A percentile compares a stretch with the other conserved stretches of the same genome.
These are phyloP conservation scores for Aspergillus nomiae DNA, from an alignment of 2,329 filamentous ascomycete genomes.

Conservation along the genomic window DNA sequence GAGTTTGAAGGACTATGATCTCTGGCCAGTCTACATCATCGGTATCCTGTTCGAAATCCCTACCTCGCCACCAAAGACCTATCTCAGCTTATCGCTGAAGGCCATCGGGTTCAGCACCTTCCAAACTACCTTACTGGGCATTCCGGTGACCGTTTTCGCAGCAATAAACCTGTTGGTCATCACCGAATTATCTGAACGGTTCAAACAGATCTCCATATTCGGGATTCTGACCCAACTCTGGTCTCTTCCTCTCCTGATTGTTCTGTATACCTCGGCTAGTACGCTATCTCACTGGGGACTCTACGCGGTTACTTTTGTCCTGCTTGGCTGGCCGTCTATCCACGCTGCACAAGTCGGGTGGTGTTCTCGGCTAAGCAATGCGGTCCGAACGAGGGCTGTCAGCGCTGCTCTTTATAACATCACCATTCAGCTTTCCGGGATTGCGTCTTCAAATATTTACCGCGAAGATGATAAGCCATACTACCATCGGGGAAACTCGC, in stretches of 20 bases:
- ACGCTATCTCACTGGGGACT: constrained; percentile 45
- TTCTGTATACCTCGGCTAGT: constrained; percentile 41
- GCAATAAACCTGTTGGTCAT: constrained; percentile 31
- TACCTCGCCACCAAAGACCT: constrained; percentile 45
- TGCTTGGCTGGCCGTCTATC: constrained; percentile 23
- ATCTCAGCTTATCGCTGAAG: constrained; percentile 41
- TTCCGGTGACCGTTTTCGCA: constrained; percentile 47
- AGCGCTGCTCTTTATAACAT: constrained; percentile 56
- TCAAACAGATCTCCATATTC: constrained; percentile 50
- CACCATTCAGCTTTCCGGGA: constrained; percentile 41
- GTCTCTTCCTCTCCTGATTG: constrained; percentile 54
- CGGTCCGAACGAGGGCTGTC: constrained; percentile 52
- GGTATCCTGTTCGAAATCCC: constrained; percentile 44
- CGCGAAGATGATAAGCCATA: constrained; percentile 56
- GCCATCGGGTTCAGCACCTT: constrained; percentile 10
- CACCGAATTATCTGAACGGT: constrained; percentile 29
- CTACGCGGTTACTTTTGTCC: constrained; percentile 33
- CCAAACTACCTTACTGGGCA: constrained; percentile 26
- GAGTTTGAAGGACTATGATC: constrained; percentile 37
- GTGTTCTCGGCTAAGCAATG: constrained; percentile 52
- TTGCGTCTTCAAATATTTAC: constrained; percentile 53
- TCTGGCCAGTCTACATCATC: constrained; percentile 42
- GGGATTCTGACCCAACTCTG: constrained; percentile 53
- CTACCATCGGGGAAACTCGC: constrained; percentile 37
- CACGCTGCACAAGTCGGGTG: constrained; percentile 53